A percentile compares a stretch with the other conserved stretches of the same genome.
phyloP scores from a whole-genome alignment of 2,329 filamentous ascomycete genomes.

The Aspergillus sp. region DNA sequence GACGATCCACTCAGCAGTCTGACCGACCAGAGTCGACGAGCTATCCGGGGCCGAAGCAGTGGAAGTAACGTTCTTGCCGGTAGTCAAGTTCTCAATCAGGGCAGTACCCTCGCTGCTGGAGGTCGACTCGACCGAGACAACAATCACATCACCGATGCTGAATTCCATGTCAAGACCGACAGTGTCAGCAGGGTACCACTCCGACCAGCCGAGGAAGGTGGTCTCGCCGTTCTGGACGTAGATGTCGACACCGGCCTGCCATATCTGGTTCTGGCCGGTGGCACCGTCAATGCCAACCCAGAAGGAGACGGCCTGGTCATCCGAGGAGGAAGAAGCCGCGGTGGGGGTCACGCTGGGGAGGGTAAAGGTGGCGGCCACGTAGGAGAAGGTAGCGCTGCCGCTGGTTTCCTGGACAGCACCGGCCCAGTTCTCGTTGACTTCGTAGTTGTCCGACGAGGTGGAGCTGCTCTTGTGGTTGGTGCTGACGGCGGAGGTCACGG shows the following conservation, averaged over 20 bases:
- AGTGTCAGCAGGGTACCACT: slow-evolving; percentile 15
- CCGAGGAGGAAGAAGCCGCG: neutral
- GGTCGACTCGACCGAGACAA: slow-evolving; percentile 7
- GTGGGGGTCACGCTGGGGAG: slow-evolving; percentile 11
- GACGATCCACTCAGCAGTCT: slow-evolving; percentile 17
- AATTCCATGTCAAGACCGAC: slow-evolving; percentile 9
- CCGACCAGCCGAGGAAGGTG: slow-evolving; percentile 15
- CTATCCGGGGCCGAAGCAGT: slow-evolving; percentile 3
- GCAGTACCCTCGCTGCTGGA: slow-evolving; percentile 2
- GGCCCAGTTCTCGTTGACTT: slow-evolving; percentile 16
- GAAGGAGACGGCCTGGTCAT: slow-evolving; percentile 11
- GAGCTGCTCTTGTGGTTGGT: neutral
- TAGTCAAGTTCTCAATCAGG: slow-evolving; percentile 15
- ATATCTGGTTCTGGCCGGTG: slow-evolving; percentile 9
- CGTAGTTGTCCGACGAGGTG: neutral
- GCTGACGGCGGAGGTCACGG: neutral
- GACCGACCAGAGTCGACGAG: slow-evolving; percentile 2
- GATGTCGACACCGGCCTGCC: slow-evolving; percentile 16
- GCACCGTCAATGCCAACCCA: slow-evolving; percentile 18
- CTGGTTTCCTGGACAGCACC: slow-evolving; percentile 4
- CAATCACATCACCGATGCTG: slow-evolving; percentile 13
- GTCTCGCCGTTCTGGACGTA: slow-evolving; percentile 11
- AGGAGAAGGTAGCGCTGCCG: slow-evolving; percentile 7
- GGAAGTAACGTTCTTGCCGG: slow-evolving; percentile 4
- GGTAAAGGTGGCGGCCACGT: slow-evolving; percentile 13